Evolutionary conservation across 1,139 yeast genomes (phyloP), one percentile per base, ranked within the genome.

Genomic region (Hemisphaericaspora subhashii): DNA sequence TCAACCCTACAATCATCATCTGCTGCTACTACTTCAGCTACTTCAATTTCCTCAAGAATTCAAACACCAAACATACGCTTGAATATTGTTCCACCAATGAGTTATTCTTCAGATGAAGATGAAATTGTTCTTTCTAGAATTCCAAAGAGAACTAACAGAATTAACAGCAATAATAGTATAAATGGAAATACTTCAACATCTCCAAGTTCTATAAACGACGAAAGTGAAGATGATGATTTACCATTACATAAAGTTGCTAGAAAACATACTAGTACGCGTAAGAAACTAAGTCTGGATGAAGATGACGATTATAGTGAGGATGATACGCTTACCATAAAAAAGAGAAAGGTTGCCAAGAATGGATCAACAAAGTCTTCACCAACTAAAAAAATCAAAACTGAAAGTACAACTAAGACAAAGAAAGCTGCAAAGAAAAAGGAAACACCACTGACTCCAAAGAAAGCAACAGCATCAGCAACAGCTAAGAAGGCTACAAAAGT

Each of bases 181-280:
- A 8, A 23, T 23, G 12, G 12, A 23, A 9, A 9, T 11, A 24
- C 11, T 6, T 41, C 43, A 5, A 37, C 41, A 3, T 35, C 41
- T 4, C 41, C 42, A 22, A 39, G 38, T 16, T 43, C 42, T 36
- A 37, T 33, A 25, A 32, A 26, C 15, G 18, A 33, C 31, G 55
- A 52, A 3, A 53, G 49, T 15, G 45, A 42, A 16, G 75, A 41
- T 13, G 44, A 37, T 39, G 31, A 27, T 12, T 24, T 38, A 11
- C 42, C 45, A 24, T 39, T 37, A 29, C 27, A 28, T 10, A 39
- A 40, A 31, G 13, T 27, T 15, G 2, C 31, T 4, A 34, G 38
- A 14, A 31, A 16, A 5, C 18, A 39, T 20, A 25, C 25, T 16
- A n/a, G n/a, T n/a, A 27, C 32, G 6, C 25, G 20, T 7, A 25